phyloP scores from a whole-genome alignment of 192 early-diverging fungal species.

The Chytriomyces sp. region DNA sequence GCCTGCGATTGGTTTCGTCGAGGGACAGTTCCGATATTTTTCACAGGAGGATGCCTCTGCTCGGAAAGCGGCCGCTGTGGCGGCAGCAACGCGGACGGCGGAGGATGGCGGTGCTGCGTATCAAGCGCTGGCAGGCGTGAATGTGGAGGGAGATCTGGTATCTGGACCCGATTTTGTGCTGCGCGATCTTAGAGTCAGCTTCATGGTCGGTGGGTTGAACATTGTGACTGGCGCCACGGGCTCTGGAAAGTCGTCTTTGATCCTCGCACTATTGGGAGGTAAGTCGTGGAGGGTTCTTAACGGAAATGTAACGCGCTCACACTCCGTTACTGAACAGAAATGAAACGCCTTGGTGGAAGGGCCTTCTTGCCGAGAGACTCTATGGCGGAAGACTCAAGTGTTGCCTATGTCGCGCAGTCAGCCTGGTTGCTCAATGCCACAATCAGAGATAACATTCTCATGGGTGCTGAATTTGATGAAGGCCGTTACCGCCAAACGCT shows the following conservation, averaged over 20 bases:
- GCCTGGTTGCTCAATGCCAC: conserved; percentile 63
- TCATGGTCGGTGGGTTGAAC: conserved; percentile 48
- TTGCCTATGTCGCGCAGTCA: conserved; percentile 83
- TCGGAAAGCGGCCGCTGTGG: neutral
- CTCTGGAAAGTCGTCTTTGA: conserved; percentile 73
- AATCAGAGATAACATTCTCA: conserved; percentile 75
- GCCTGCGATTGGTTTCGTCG: conserved; percentile 16
- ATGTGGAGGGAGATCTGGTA: conserved; percentile 15
- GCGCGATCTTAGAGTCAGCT: conserved; percentile 23
- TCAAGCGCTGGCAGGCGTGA: neutral
- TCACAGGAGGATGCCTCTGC: neutral
- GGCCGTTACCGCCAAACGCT: conserved; percentile 78
- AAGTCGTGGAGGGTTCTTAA: conserved; percentile 12
- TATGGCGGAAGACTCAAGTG: conserved; percentile 1
- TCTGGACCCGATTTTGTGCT: conserved; percentile 34
- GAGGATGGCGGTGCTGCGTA: neutral
- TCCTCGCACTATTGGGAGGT: conserved; percentile 79
- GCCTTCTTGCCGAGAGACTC: neutral
- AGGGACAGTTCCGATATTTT: conserved; percentile 25
- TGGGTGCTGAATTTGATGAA: conserved; percentile 72
- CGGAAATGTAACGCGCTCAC: conserved; percentile 22
- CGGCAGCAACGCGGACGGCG: conserved; percentile 1
- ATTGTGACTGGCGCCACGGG: conserved; percentile 83
- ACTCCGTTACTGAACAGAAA: conserved; percentile 11
- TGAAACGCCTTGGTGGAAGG: conserved; percentile 25